Percentiles rank a stretch among this genome's conserved stretches.
phyloP scores from a whole-genome alignment of 2,329 filamentous ascomycete species.

The Alternaria burnsii region DNA sequence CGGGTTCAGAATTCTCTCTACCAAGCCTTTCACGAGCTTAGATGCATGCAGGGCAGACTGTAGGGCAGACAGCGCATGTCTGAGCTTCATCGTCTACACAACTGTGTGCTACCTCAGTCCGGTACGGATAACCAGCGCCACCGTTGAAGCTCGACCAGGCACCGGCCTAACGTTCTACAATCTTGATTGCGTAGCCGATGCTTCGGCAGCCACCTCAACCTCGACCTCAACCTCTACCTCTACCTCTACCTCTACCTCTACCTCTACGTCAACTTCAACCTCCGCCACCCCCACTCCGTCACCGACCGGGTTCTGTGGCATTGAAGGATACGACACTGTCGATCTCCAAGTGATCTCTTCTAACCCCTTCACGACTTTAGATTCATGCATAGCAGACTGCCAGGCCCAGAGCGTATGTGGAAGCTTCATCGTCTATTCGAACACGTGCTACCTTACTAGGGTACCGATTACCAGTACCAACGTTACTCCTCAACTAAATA shows the following conservation, averaged over 20 bases:
- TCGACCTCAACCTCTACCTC: background rate
- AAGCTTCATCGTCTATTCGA: background rate
- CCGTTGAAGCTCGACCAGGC: background rate
- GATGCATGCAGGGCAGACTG: background rate
- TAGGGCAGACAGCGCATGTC: background rate
- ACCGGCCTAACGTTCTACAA: background rate
- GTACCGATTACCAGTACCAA: background rate
- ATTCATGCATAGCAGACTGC: background rate
- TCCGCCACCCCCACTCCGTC: background rate
- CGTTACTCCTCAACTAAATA: rapidly evolving
- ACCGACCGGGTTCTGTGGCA: background rate
- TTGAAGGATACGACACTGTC: background rate
- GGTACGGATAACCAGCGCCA: background rate
- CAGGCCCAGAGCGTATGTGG: background rate
- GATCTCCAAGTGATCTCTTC: background rate
- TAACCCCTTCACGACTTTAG: background rate
- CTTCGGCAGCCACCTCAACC: background rate
- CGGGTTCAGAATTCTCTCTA: background rate
- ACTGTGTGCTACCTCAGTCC: background rate
- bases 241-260: background rate
- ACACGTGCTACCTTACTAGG: background rate
- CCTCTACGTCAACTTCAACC: too few species aligned
- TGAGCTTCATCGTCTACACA: background rate
- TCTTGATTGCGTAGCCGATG: background rate
- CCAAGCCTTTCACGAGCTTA: background rate